Base-by-base conservation (phyloP, 2,329 filamentous ascomycete genomes). In the Microdochium paspali region DNA sequence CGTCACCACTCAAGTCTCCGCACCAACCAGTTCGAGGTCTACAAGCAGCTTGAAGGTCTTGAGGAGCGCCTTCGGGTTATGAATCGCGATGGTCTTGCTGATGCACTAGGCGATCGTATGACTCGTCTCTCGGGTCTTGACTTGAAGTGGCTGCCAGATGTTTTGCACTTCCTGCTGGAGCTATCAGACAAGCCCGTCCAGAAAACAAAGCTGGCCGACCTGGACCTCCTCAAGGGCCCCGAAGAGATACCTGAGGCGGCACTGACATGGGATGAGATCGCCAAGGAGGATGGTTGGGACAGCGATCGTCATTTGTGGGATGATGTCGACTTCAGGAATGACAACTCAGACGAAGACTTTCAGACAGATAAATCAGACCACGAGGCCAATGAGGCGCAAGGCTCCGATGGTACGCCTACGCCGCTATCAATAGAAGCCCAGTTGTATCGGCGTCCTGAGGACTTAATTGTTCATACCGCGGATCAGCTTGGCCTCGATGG, bases 1-100 rank as follows among this genome's bases (percentile, higher is more conserved):
- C 76, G 74, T 45, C 66, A 74, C 26, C 72, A 81, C 54, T 76
- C 65, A 44, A 80, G 78, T 60, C 69, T 77, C 28, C 77, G 84
- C 31, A 87, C 84, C 1, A 87, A 91, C 58, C 85, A 87, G 54
- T 90, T 90, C 59, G 81, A 86, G 42, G 78, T 90, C 20, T 69
- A 76, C 32, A 74, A 75, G 31, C 75, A 74, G 30, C 71, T 91
- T 2, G 71, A 80, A 44, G 87, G 87, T 1, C 71, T 96, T 2
- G 84, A 90, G 54, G 93, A 97, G 67, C 90, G 91, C 56, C 93
- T 96, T 56, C 78, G 82, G 26, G 76, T 97, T 47, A 75, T 88
- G 44, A 84, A 86, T 58, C 81, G 87, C 51, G 90, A 96, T 56
- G 80, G 80, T 32, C 69, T 96, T 24, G 88, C 89, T 12, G 82